Evolutionary conservation across 208 protist species (phyloP), one percentile per base, ranked within the genome.

Genomic region (Trypanosoma conorhini): DNA sequence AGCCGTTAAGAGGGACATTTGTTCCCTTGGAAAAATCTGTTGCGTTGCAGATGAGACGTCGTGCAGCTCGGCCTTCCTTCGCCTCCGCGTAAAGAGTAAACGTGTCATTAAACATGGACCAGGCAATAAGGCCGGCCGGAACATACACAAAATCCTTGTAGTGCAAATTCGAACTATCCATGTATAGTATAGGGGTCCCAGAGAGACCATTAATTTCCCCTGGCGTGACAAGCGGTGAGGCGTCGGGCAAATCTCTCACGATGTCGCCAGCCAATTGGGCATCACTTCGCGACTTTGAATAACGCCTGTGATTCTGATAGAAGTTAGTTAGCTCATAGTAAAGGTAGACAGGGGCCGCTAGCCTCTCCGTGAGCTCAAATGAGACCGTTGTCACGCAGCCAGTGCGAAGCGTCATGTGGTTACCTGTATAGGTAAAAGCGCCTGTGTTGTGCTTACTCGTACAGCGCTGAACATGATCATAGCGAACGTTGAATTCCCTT

Each of bases 261-360:
- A 24, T 28, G 46, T 65, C 31, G 1, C 94, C 94, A 4, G 76
- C 57, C 31, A 98, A 80, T 76, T 98, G 94, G 12, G 58, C 55
- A 63, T 93, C 86, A 33, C 72, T 89, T 57, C 85, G 74, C 12
- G 88, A 96, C 46, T 87, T 84, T 5, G 81, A 83, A 81, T 99
- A 99, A 24, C 94, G 79, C 13, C 98, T 82, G 73, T 99, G 98
- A 80, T 99, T 99, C 78, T 99, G 98, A 81, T 98, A 99, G 76
- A 99, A 99, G 56, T 98, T 98, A 2, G 93, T 96, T 7, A 99
- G 82, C 31, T 94, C 86, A 78, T 99, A 99, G 83, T 99, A 99
- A 42, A 99, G 65, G 75, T 98, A 99, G 22, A 99, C 81, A 9
- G 98, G 97, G 21, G 86, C 70, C 24, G 88, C 72, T 48, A 99